Conservation (phyloP, 1,139 yeast species). For the Kodamaea alishanica region DNA sequence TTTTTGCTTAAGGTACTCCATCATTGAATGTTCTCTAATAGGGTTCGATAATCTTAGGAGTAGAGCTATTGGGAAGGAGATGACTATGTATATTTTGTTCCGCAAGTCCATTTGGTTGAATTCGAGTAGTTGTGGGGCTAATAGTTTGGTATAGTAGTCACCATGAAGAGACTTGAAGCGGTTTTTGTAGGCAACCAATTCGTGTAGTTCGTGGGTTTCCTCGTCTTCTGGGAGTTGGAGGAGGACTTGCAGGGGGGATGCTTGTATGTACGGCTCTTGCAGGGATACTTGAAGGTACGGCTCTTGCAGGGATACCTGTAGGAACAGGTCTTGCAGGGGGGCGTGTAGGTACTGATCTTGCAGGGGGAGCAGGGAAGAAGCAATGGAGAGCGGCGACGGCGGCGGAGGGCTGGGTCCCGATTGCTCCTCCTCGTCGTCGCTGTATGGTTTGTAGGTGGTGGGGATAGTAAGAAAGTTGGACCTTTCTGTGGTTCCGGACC, state of each 20-base stretch:
- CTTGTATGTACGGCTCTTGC: not conserved
- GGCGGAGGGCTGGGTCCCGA: too few species aligned
- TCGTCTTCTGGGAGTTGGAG: not conserved
- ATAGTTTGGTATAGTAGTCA: conserved; percentile 2
- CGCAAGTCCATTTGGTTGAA: conserved; percentile 7
- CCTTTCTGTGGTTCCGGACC: too few species aligned
- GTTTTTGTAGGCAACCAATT: not conserved
- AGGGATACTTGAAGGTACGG: not conserved
- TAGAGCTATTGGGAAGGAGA: conserved; percentile 44
- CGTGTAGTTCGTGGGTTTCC: not conserved
- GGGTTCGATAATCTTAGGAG: conserved; percentile 49
- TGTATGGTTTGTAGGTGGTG: too few species aligned
- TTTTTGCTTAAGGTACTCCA: conserved; percentile 2
- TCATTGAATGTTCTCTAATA: conserved; percentile 28
- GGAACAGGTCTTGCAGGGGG: not conserved
- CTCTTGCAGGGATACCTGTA: not conserved
- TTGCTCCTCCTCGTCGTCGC: too few species aligned
- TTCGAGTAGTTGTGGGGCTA: conserved; percentile 15
- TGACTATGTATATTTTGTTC: conserved; percentile 21
- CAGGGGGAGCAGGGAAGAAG: too few species aligned
- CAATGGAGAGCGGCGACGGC: too few species aligned
- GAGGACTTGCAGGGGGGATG: not conserved
- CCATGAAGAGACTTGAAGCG: not conserved
- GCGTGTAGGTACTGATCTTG: too few species aligned
- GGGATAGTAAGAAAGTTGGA: too few species aligned